Base-by-base conservation (phyloP, 169 alveolate species). In the Babesia gibsoni region DNA sequence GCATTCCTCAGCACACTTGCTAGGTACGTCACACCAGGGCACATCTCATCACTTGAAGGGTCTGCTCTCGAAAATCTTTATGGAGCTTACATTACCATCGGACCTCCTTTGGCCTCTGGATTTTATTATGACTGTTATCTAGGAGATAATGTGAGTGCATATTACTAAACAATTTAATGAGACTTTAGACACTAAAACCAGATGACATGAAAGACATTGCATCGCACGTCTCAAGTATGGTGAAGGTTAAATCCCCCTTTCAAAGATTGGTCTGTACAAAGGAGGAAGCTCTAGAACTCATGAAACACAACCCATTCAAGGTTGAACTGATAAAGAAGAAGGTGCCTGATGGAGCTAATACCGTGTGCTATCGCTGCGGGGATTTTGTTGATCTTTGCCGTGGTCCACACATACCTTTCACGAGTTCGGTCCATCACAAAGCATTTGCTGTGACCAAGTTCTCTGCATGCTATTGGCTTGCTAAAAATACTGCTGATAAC, bases 391-490 rank as follows among this genome's bases (percentile, higher is more conserved):
- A 98, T 82, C 88, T 98, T 36, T 98, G 99, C 72, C 93, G 98
- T 41, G 99, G 99, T 12, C 99, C 99, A 2, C 99, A 98, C 84
- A 64, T 98, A 39, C 99, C 99, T 41, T 78, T 91, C 67, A 95
- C 99, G 16, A 95, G 96, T 7, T 84, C 88, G 53, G 95, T 96
- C 35, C 57, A 32, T 22, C 69, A 42, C 52, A 96, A 96, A 83
- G 98, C 99, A 39, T 95, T 96, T 69, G 88, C 89, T 74, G 93
- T 97, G 1, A 90, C 95, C 35, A 97, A 97, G 90, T 95, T 96
- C 82, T 95, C 99, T 7, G 93, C 99, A 20, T 96, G 99, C n/a
- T 96, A 98, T 88, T 98, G 99, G 99, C 93, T 97, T 42, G 99
- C 99, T 10, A 89, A 90, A 48, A 93, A 93, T 32, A 87, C 92